phyloP scores from a whole-genome alignment of 305 asterid genomes.

The Fraxinus baroniana region DNA sequence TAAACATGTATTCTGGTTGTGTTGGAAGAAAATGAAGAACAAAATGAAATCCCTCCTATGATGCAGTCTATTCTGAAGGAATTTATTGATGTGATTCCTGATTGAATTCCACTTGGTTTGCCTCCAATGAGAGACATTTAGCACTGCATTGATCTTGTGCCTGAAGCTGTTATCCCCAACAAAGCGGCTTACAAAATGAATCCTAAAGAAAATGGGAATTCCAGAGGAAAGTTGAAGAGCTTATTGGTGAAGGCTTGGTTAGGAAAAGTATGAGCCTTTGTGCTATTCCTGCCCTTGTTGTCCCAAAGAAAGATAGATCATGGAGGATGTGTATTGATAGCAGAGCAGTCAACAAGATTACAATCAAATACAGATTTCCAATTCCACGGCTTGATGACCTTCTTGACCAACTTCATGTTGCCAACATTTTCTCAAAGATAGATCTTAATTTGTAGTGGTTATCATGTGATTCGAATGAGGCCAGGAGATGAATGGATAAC shows the following conservation, averaged over 20 bases:
- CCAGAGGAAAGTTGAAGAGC: conserved; percentile 17
- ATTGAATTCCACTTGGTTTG: not conserved
- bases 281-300: conserved; percentile 1
- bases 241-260: not conserved
- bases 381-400: conserved; percentile 17
- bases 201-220: conserved; percentile 19
- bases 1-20: not conserved
- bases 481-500: conserved; percentile 16
- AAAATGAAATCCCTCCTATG: not conserved
- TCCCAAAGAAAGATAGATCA: conserved; percentile 14
- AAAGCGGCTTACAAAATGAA: conserved; percentile 22
- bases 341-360: conserved; percentile 24
- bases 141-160: conserved; percentile 18
- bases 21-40: not conserved
- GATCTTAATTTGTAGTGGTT: not conserved
- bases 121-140: conserved; percentile 24
- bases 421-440: not conserved
- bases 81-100: conserved; percentile 6
- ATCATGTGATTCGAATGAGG: conserved; percentile 6
- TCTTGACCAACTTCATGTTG: conserved; percentile 20
- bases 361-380: conserved; percentile 17
- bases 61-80: not conserved
- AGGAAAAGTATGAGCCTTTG: conserved; percentile 15
- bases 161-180: conserved; percentile 16
- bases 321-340: conserved; percentile 28